Base-by-base conservation (phyloP, 495 filamentous ascomycete species). In the Trichoderma virens region DNA sequence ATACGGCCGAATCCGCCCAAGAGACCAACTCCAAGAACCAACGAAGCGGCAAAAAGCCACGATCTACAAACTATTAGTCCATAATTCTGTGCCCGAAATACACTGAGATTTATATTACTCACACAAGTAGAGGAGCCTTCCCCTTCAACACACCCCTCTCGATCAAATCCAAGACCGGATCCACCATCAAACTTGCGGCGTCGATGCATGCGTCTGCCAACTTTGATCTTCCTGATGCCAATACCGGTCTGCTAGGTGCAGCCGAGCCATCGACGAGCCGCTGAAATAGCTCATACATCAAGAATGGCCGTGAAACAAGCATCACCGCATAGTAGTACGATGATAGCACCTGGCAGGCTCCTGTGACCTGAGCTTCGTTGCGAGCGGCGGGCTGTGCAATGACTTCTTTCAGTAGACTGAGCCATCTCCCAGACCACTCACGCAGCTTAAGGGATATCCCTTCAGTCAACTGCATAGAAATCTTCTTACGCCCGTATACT, bases 301-400 rank as follows among this genome's bases (percentile, higher is more conserved):
- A 69, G 30, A 80, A 80, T 0, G 78, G 78, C 47, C 78, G 66
- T 4, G 78, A 74, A 0, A 80, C 76, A 18, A 80, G 70, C 63
- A 80, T 79, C 31, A 80, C 78, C 18, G 77, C 76, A 60, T 80
- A 80, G 64, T 79, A 78, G 43, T 80, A 80, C 1, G 74, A 76
- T 0, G 75, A 67, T 8, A 80, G 67, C 0, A 76, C 71, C 63
- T 78, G 78, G 38, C 76, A 79, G 3, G 76, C 78, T 2, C 78
- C 78, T 18, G 73, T 72, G 2, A 64, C 64, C 59, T 68, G 66
- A 1, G 64, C 65, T 25, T 59, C 59, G 3, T 69, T 61, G 20
- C 70, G 69, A 2, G 27, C 31, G 11, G 65, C 13, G 1, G 54
- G 38, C 30, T 67, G 68, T 0, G 70, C 68, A 14, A 76, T 41